Evolutionary conservation across 495 filamentous ascomycete genomes (phyloP).

Genomic region (Penicillium lagena): DNA sequence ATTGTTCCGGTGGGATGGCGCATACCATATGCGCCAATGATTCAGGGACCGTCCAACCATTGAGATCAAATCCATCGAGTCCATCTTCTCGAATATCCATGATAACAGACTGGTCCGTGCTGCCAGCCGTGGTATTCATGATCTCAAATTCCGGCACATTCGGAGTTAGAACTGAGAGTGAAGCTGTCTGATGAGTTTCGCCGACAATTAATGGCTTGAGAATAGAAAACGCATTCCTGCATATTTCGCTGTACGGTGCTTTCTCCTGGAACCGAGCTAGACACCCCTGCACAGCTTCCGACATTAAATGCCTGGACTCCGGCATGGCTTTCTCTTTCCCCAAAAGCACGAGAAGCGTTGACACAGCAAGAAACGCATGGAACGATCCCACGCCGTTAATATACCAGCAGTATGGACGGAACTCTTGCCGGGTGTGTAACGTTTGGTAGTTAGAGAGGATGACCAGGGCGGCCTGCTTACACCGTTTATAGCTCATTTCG

Average conservation of each 20-base stretch:
- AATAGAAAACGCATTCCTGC: neutral
- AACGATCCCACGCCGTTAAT: conserved; percentile 2
- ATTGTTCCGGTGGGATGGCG: neutral
- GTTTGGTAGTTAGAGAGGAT: conserved; percentile 3
- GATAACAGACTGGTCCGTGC: too few species aligned
- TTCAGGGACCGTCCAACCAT: neutral
- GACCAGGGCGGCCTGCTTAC: conserved; percentile 1
- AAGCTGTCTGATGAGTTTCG: too few species aligned
- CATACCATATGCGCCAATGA: neutral
- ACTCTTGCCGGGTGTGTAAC: neutral
- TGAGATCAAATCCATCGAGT: neutral
- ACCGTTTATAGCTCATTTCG: neutral
- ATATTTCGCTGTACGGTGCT: conserved; percentile 1
- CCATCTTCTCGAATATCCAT: too few species aligned
- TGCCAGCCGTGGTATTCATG: too few species aligned
- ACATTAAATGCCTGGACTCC: neutral
- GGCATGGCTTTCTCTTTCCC: neutral
- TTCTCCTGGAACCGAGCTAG: neutral
- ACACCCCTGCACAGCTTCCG: neutral
- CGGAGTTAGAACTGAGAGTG: too few species aligned
- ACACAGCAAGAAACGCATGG: conserved; percentile 3
- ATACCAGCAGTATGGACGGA: conserved; percentile 3
- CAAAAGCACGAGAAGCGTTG: neutral
- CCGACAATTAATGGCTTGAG: neutral
- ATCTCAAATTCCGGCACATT: too few species aligned